phyloP scores from a whole-genome alignment of 192 early-diverging fungal species.

The Backusella mclennaniae region DNA sequence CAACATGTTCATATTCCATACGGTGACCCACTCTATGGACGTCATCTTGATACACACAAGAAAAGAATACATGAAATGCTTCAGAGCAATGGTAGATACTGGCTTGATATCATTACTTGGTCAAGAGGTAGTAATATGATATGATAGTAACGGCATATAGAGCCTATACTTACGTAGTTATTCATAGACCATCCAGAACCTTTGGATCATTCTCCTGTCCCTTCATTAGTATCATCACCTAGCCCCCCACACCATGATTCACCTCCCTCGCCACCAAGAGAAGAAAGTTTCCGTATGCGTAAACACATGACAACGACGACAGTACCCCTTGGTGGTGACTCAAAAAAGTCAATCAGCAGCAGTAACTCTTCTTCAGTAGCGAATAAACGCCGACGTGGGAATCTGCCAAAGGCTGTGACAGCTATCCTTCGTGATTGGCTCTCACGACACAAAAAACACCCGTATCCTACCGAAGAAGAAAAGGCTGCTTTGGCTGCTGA shows the following conservation, averaged over 20 bases:
- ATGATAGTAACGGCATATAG: background rate
- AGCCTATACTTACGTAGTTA: too few species aligned
- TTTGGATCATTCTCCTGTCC: constrained; percentile 15
- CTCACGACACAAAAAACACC: constrained; percentile 43
- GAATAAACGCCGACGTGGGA: constrained; percentile 34
- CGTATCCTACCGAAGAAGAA: constrained; percentile 52
- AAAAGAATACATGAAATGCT: constrained; percentile 31
- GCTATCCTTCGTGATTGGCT: constrained; percentile 49
- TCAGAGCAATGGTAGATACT: constrained; percentile 32
- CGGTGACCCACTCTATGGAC: constrained; percentile 29
- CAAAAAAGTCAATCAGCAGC: constrained; percentile 5
- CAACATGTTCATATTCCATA: constrained; percentile 29
- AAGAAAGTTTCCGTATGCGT: background rate
- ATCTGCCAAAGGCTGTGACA: constrained; percentile 37
- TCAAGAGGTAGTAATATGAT: constrained; percentile 5
- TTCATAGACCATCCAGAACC: constrained; percentile 9
- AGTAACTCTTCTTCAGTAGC: constrained; percentile 1
- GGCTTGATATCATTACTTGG: constrained; percentile 22
- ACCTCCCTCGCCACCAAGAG: constrained; percentile 8
- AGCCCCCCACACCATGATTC: constrained; percentile 10
- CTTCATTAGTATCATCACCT: constrained; percentile 21
- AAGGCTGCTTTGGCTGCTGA: constrained; percentile 39
- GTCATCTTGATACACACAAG: constrained; percentile 28
- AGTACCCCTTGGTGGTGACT: constrained; percentile 5
- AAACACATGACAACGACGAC: background rate